phyloP scores from a whole-genome alignment of 2,329 filamentous ascomycete species.

The Aspergillus niger region DNA sequence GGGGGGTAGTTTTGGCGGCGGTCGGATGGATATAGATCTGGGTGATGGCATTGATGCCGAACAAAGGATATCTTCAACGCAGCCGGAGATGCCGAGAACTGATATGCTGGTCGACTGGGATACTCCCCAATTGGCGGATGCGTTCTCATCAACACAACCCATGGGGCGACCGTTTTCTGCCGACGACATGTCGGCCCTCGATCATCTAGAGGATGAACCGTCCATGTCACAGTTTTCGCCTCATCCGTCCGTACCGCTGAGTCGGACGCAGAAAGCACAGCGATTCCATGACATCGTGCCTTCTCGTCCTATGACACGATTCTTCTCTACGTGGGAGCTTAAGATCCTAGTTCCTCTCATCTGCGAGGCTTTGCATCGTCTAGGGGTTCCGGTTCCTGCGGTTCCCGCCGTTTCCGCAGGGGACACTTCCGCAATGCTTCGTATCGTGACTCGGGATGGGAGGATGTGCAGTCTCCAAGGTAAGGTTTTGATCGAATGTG shows the following conservation, averaged over 20 bases:
- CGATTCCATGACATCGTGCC: slow-evolving; percentile 91
- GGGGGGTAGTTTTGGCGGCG: slow-evolving; percentile 41
- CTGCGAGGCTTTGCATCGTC: slow-evolving; percentile 75
- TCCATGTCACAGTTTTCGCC: slow-evolving; percentile 81
- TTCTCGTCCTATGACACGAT: slow-evolving; percentile 81
- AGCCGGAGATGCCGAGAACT: slow-evolving; percentile 75
- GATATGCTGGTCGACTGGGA: slow-evolving; percentile 89
- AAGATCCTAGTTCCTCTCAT: slow-evolving; percentile 77
- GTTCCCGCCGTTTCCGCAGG: slow-evolving; percentile 48
- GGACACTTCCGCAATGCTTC: slow-evolving; percentile 63
- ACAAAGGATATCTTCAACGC: slow-evolving; percentile 71
- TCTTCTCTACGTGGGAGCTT: slow-evolving; percentile 81
- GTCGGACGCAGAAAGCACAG: slow-evolving; percentile 83
- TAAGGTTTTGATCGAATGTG: slow-evolving; percentile 47
- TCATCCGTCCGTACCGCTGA: slow-evolving; percentile 75
- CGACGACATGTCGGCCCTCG: slow-evolving; percentile 51
- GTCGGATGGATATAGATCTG: slow-evolving; percentile 72
- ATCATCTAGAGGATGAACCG: slow-evolving; percentile 79
- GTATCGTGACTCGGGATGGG: slow-evolving; percentile 69
- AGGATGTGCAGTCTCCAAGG: slow-evolving; percentile 47
- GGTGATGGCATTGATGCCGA: slow-evolving; percentile 42
- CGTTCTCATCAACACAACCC: slow-evolving; percentile 53
- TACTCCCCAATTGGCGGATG: slow-evolving; percentile 60
- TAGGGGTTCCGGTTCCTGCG: slow-evolving; percentile 73
- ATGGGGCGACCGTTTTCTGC: slow-evolving; percentile 36